Conservation (phyloP, 1,139 yeast genomes). For the Candida sp. region DNA sequence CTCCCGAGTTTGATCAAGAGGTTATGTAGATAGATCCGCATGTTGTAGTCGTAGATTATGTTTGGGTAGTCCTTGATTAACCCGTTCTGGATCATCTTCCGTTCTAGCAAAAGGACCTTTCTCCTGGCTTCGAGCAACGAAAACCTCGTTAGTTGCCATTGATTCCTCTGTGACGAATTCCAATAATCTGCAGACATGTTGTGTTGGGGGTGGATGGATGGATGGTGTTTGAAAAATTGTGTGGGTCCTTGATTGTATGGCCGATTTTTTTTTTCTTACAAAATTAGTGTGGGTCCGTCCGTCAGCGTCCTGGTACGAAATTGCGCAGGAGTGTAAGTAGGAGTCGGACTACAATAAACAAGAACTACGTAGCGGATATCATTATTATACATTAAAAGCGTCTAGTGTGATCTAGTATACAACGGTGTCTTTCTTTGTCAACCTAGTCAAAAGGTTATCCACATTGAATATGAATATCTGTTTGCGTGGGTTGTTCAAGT, state of each 20-base stretch:
- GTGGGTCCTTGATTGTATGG: too few species aligned
- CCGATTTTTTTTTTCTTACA: too few species aligned
- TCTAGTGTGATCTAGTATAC: too few species aligned
- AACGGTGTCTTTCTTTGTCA: not conserved
- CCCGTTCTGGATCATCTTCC: slow-evolving; percentile 52
- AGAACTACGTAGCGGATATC: too few species aligned
- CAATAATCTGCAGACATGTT: slow-evolving; percentile 53
- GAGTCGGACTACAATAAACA: too few species aligned
- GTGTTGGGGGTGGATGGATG: too few species aligned
- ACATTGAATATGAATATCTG: slow-evolving; percentile 10
- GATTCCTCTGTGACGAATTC: slow-evolving; percentile 47
- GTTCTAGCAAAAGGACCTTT: slow-evolving; percentile 41
- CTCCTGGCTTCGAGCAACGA: slow-evolving; percentile 45
- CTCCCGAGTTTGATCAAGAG: slow-evolving; percentile 78
- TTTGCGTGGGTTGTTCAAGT: slow-evolving; percentile 7
- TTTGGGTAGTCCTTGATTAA: slow-evolving; percentile 47
- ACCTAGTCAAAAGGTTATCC: slow-evolving; percentile 1
- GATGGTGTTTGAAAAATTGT: too few species aligned
- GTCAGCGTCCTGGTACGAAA: too few species aligned
- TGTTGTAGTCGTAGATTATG: slow-evolving; percentile 59
- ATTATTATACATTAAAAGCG: too few species aligned
- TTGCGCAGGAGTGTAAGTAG: too few species aligned
- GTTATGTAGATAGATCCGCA: slow-evolving; percentile 72
- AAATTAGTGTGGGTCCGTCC: too few species aligned
- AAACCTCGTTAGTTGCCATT: slow-evolving; percentile 47